Percentiles rank a stretch among this genome's conserved stretches.
Conservation (phyloP, 345 rosid species). For the Salix purpurea region DNA sequence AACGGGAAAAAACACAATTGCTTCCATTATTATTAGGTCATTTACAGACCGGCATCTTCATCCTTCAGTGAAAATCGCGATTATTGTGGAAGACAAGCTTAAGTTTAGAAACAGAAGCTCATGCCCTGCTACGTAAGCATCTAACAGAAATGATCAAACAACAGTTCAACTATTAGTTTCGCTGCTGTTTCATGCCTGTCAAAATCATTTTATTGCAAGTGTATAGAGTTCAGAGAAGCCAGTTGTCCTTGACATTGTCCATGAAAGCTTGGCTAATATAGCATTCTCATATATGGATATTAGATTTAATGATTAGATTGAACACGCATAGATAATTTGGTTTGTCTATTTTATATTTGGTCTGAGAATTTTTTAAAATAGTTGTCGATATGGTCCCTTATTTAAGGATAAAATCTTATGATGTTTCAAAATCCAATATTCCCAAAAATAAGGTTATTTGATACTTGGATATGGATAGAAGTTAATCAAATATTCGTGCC, state of each 20-base stretch:
- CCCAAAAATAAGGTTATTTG: no score
- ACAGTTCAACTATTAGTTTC: background rate
- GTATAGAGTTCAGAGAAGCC: background rate
- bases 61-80: background rate
- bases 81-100: background rate
- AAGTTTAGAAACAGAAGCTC: background rate
- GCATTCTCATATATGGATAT: background rate
- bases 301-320: background rate
- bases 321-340: background rate
- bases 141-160: background rate
- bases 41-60: background rate
- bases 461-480: no score
- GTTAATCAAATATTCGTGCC: no score
- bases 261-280: background rate
- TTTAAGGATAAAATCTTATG: no score
- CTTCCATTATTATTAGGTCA: background rate
- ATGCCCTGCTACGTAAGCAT: background rate
- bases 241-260: background rate
- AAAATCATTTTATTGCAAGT: background rate
- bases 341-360: background rate
- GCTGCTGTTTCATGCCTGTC: background rate
- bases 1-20: background rate
- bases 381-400: no score
- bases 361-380: background rate
- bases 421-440: no score